Percentiles rank a stretch among this genome's conserved stretches.
Evolutionary conservation across 306 rosid genomes (phyloP).

Genomic region (Quercus rubra): DNA sequence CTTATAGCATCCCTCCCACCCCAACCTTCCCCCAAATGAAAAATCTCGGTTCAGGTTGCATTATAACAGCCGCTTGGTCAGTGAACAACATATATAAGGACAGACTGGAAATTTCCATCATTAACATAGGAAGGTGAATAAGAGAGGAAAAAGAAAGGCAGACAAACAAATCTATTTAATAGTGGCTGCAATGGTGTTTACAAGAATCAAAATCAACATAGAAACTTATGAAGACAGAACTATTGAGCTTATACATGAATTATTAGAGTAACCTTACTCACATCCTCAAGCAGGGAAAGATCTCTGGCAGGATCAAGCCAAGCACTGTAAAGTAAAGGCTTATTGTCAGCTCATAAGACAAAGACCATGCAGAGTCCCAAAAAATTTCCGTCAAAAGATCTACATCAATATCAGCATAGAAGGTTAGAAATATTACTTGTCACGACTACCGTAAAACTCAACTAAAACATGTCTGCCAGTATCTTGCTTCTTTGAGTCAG

Average conservation of each 20-base stretch:
- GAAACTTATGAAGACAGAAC: not conserved
- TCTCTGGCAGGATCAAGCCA: conserved; percentile 48
- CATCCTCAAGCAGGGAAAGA: conserved; percentile 47
- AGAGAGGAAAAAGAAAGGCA: not conserved
- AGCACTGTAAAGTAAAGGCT: conserved; percentile 35
- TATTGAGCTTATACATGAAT: conserved; percentile 6
- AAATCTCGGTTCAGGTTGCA: not conserved
- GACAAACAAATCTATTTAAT: not conserved
- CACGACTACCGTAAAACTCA: conserved; percentile 43
- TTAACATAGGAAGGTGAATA: not conserved
- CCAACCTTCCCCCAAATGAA: not conserved
- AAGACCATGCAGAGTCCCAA: conserved; percentile 11
- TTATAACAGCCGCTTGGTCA: not conserved
- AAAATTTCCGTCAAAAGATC: conserved; percentile 2
- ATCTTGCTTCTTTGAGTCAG: conserved; percentile 17
- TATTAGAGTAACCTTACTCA: conserved; percentile 31
- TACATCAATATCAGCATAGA: conserved; percentile 26
- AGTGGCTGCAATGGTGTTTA: conserved; percentile 8
- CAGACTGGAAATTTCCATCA: not conserved
- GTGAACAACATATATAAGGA: not conserved
- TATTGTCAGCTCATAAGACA: conserved; percentile 12
- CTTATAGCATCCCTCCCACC: not conserved
- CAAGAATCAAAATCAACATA: conserved; percentile 20
- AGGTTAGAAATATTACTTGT: not conserved
- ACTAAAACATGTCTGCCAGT: conserved; percentile 48